Evolutionary conservation across 2,329 filamentous ascomycete species (phyloP), one percentile per base, ranked within the genome.

Genomic region (Septoria linicola): DNA sequence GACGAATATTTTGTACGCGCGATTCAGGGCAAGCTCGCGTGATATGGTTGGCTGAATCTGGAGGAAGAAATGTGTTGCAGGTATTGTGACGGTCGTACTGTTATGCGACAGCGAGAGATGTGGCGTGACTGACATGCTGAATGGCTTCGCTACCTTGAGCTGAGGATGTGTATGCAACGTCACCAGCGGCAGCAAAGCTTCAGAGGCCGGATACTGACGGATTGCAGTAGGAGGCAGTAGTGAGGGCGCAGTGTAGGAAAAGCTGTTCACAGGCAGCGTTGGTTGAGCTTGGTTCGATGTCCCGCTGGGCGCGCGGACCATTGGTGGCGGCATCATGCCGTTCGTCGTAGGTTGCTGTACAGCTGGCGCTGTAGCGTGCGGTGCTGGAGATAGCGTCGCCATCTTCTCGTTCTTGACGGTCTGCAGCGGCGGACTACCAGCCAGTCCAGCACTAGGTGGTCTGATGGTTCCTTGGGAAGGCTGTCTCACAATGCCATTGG

Each of bases 1-100:
- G 27, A 90, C 85, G 66, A 89, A 90, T 30, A 93, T 72, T 65
- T 85, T 89, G 71, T 88, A 89, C 43, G 88, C 82, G 25, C 88
- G 83, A 45, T 81, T 78, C 53, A 84, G 80, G 3, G 88, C 71
- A 7, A 82, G 72, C 0, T 65, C 58, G 31, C 61, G 60, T 2
- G 83, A 80, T 14, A 95, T 75, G 8, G 78, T 79, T 3, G 87
- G 84, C 17, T 81, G 76, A 50, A 95, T 78, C 54, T 90, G 85
- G 14, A 95, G 73, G 52, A 85, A 84, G 59, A 81, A 83, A 62
- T 90, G 82, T 40, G 77, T 80, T 1, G 79, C 70, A 1, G 87
- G 83, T 8, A 93, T 73, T 51, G 83, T 85, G 49, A 93, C 74
- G 4, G 88, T 87, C 35, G 87, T 75, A 3, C 84, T 88, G 61